Conservation (phyloP, 441 rosid genomes). For the Macaranga tanarius region DNA sequence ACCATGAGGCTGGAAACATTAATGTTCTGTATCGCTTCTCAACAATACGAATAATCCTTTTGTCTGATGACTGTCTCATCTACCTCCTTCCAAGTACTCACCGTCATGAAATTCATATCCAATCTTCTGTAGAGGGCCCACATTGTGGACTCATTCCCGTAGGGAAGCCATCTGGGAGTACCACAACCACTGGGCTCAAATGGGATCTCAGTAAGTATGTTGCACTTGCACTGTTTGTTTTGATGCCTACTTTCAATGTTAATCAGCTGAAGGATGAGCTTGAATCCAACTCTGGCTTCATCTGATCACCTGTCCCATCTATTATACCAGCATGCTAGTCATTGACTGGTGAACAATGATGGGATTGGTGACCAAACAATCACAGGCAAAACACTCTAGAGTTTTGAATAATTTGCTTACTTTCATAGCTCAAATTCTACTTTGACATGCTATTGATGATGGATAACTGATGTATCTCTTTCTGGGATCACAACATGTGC, state of each 20-base stretch:
- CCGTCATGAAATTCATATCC: slow-evolving; percentile 59
- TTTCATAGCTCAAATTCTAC: neutral
- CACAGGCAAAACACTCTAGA: neutral
- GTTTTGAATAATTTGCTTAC: neutral
- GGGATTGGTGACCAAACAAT: slow-evolving; percentile 9
- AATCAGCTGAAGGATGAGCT: slow-evolving; percentile 2
- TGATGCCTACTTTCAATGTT: neutral
- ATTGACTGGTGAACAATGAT: neutral
- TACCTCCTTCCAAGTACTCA: slow-evolving; percentile 74
- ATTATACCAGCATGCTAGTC: too few relatives aligned
- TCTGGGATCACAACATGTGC: neutral
- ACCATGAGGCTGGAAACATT: slow-evolving; percentile 89
- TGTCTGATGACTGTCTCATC: slow-evolving; percentile 77
- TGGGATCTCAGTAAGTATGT: slow-evolving; percentile 89
- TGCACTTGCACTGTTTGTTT: neutral
- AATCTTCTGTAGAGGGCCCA: slow-evolving; percentile 64
- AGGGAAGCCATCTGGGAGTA: slow-evolving; percentile 62
- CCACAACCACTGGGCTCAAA: slow-evolving; percentile 80
- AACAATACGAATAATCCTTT: slow-evolving; percentile 49
- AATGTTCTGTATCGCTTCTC: slow-evolving; percentile 69
- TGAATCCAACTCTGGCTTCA: neutral
- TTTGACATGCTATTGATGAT: neutral
- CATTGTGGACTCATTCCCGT: slow-evolving; percentile 90
- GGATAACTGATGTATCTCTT: neutral
- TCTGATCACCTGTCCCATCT: neutral